These are phyloP conservation scores for Penicillium nordicum DNA, from an alignment of 2,329 filamentous ascomycete species.

Conservation along the genomic window DNA sequence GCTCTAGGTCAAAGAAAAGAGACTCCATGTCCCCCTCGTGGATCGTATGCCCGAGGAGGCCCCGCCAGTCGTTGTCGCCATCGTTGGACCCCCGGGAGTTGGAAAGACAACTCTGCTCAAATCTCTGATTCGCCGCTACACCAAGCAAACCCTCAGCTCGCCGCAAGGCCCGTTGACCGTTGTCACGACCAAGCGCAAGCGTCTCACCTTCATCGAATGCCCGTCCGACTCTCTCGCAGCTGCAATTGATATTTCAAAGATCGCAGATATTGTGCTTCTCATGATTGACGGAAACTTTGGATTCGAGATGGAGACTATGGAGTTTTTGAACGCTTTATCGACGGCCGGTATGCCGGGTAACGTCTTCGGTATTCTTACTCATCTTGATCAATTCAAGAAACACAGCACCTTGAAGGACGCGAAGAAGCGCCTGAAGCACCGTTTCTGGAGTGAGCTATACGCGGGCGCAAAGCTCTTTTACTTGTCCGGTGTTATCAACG, in stretches of 20 bases:
- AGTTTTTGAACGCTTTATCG: conserved; percentile 92
- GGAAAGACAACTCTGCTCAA: conserved; percentile 96
- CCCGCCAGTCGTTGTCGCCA: conserved; percentile 85
- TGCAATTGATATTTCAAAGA: conserved; percentile 96
- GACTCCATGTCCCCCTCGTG: conserved; percentile 92
- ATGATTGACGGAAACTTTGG: conserved; percentile 99
- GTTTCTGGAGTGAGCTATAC: conserved; percentile 96
- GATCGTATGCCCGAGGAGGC: conserved; percentile 94
- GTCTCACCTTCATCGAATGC: conserved; percentile 93
- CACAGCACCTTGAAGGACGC: conserved; percentile 87
- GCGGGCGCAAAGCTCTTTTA: conserved; percentile 97
- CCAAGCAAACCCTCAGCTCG: conserved; percentile 88
- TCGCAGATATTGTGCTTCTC: conserved; percentile 92
- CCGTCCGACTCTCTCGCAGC: conserved; percentile 89
- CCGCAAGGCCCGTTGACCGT: conserved; percentile 92
- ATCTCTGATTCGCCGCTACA: conserved; percentile 87
- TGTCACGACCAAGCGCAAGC: conserved; percentile 91
- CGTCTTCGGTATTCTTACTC: conserved; percentile 93
- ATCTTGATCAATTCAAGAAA: conserved; percentile 92
- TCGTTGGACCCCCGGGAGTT: conserved; percentile 86
- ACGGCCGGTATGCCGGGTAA: conserved; percentile 97
- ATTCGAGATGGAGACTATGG: conserved; percentile 99
- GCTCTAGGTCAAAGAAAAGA: conserved; percentile 84
- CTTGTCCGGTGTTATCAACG: conserved; percentile 92
- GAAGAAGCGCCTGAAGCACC: conserved; percentile 93